Evolutionary conservation across 2,329 filamentous ascomycete genomes (phyloP).

Genomic region (Byssochlamys sp.): DNA sequence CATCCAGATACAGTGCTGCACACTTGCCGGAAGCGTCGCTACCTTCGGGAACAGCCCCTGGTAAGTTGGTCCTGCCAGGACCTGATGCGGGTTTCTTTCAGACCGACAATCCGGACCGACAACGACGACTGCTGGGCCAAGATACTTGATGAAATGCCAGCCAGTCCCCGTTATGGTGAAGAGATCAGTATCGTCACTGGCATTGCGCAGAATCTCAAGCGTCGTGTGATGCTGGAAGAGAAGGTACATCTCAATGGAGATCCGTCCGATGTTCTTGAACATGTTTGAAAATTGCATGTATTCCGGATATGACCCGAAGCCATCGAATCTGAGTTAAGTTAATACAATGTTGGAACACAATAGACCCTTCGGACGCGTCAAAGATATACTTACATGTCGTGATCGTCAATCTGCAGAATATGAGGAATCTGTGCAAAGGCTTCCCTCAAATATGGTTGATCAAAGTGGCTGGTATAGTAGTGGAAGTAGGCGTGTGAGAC

Average conservation of each 20-base stretch:
- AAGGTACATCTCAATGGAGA: constrained; percentile 95
- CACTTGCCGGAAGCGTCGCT: constrained; percentile 75
- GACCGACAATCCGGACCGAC: constrained; percentile 86
- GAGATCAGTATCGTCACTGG: constrained; percentile 77
- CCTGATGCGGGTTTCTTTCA: constrained; percentile 78
- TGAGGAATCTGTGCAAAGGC: constrained; percentile 97
- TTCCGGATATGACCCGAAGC: constrained; percentile 91
- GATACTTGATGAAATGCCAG: constrained; percentile 96
- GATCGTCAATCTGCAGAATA: constrained; percentile 84
- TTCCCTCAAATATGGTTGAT: constrained; percentile 87
- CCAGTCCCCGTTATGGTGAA: constrained; percentile 96
- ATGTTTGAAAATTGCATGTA: constrained; percentile 97
- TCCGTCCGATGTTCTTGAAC: constrained; percentile 94
- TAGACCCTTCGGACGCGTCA: background rate
- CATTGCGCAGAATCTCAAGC: constrained; percentile 79
- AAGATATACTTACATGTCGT: constrained; percentile 72
- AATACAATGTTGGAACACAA: background rate
- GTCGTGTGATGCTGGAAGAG: constrained; percentile 98
- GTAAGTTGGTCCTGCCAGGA: constrained; percentile 92
- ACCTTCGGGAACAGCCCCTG: constrained; percentile 96
- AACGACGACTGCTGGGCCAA: constrained; percentile 81
- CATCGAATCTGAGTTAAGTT: constrained; percentile 63
- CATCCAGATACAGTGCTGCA: constrained; percentile 97
- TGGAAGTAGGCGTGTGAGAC: constrained; percentile 95
- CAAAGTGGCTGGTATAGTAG: constrained; percentile 96